Percentiles rank a stretch among this genome's conserved stretches.
phyloP scores from a whole-genome alignment of 2,329 filamentous ascomycete genomes.

The Aspergillus sp. region DNA sequence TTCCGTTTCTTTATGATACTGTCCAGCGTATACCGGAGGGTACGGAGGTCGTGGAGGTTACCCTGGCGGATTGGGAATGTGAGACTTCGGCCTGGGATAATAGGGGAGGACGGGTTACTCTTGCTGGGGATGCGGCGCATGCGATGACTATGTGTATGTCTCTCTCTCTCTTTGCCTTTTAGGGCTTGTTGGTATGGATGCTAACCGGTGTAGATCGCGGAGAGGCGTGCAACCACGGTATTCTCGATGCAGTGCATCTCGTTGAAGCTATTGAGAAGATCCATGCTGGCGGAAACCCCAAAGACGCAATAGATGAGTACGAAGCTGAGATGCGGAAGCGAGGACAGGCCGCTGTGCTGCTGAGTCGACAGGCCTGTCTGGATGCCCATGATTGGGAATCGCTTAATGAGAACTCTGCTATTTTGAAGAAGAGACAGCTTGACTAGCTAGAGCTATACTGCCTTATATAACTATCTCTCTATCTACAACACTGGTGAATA shows the following conservation, averaged over 20 bases:
- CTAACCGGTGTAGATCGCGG: conserved; percentile 25
- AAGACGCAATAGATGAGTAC: conserved; percentile 24
- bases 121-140: conserved; percentile 35
- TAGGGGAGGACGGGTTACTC: conserved; percentile 25
- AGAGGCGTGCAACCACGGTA: conserved; percentile 35
- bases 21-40: conserved; percentile 27
- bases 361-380: conserved; percentile 35
- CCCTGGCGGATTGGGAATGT: conserved; percentile 29
- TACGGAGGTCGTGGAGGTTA: conserved; percentile 28
- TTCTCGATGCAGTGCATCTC: conserved; percentile 27
- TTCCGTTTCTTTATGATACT: conserved; percentile 19
- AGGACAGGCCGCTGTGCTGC: conserved; percentile 28
- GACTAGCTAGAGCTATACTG: neutral
- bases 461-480: too few species aligned
- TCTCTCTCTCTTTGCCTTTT: neutral
- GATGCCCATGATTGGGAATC: conserved; percentile 34
- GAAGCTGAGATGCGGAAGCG: conserved; percentile 35
- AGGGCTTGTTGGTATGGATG: neutral
- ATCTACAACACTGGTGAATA: too few species aligned
- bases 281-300: conserved; percentile 3
- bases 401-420: conserved; percentile 28
- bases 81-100: conserved; percentile 32
- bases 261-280: conserved; percentile 17
- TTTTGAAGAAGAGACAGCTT: conserved; percentile 24
- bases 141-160: conserved; percentile 35